Evolutionary conservation across 2,329 filamentous ascomycete genomes (phyloP).

Genomic region (Rhinocladiella mackenziei): DNA sequence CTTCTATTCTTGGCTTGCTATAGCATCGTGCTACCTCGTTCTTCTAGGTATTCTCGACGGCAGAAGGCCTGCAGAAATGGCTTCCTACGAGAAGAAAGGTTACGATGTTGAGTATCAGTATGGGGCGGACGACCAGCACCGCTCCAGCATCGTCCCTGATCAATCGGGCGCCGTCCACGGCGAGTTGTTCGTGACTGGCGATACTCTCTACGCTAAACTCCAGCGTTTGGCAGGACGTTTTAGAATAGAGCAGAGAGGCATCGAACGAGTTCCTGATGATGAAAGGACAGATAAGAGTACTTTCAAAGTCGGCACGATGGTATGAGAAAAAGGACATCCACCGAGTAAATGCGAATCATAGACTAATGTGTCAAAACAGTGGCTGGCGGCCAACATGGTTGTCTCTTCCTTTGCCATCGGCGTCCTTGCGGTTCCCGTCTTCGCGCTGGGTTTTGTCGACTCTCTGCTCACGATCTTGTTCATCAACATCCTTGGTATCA

Average conservation of each 20-base stretch:
- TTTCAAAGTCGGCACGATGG: constrained; percentile 67
- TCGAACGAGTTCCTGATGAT: constrained; percentile 67
- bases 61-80: constrained; percentile 3
- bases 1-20: no score
- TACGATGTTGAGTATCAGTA: constrained; percentile 24
- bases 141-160: constrained; percentile 29
- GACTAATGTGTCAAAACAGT: constrained; percentile 44
- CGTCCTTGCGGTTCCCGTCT: constrained; percentile 63
- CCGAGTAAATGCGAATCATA: no score
- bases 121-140: constrained; percentile 22
- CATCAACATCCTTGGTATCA: constrained; percentile 68
- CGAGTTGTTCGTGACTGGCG: constrained; percentile 56
- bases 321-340: constrained; percentile 42
- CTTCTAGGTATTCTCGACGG: neutral
- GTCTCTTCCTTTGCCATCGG: constrained; percentile 73
- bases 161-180: constrained; percentile 52
- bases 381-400: constrained; percentile 75
- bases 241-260: constrained; percentile 69
- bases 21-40: no score
- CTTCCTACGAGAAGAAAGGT: constrained; percentile 20
- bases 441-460: constrained; percentile 68
- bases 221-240: constrained; percentile 62
- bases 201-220: constrained; percentile 54
- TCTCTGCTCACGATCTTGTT: constrained; percentile 68
- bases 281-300: constrained; percentile 64